Evolutionary conservation across 139 green algal genomes (phyloP), one percentile per base, ranked within the genome.

Genomic region (Haematococcus sp.): DNA sequence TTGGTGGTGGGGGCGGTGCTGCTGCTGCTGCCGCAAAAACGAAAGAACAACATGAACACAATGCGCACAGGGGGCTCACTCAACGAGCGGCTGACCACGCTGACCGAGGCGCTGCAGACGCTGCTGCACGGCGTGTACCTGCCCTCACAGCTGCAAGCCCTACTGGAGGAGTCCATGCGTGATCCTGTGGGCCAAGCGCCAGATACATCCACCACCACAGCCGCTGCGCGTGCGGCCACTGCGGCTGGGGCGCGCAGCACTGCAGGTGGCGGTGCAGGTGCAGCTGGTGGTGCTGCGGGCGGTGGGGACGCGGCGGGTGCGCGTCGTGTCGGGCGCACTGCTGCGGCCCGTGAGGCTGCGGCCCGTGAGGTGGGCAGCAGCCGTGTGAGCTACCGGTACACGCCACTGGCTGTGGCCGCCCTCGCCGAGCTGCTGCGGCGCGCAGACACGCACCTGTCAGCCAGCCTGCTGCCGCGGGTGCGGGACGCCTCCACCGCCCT

Each of bases 321-420:
- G 58, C 25, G 27, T 25, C 17, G 65, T 51, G 58, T 5, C 25
- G 3, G 20, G 11, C 19, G 1, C 9, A 13, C 27, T 1, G 28
- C 1, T 25, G 67, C 9, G 4, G n/a, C 33, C 13, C 44, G 65
- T 22, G 0, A 64, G 27, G 23, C 34, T 70, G 67, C 43, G 35
- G 59, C 1, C 60, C 67, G 34, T 27, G 49, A 59, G 59, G 44
- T 40, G 63, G 27, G 30, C 30, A 31, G 27, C 23, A 30, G 20
- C 35, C 43, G 46, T 40, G 2, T 49, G 4, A 28, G 34, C 44
- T 64, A 67, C 43, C 71, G 74, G 34, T 76, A 80, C 68, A 35
- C 78, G 33, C 75, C 69, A 3, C 66, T 88, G 32, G 74, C 72
- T 20, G 60, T 79, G 32, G 76, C 74, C 3, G 76, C 79, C 0